Evolutionary conservation across 2,329 filamentous ascomycete genomes (phyloP).

Genomic region (Calonectria pseudoreteaudii): DNA sequence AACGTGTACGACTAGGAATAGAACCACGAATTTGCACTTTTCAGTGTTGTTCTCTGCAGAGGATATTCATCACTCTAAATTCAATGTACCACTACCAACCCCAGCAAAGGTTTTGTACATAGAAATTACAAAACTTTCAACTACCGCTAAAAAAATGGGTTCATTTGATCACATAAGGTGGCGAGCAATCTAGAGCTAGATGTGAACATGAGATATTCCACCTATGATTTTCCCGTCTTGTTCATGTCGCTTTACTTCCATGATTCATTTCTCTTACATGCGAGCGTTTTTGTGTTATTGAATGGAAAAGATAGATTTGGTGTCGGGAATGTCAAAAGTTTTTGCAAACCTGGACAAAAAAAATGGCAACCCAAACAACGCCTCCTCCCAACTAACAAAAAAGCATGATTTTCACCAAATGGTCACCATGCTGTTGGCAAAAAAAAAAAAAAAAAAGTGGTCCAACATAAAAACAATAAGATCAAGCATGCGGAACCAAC

Average conservation of each 20-base stretch:
- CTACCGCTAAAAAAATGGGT: not conserved
- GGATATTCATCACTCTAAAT: not conserved
- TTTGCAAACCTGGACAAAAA: slow-evolving; percentile 1
- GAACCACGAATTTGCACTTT: slow-evolving; percentile 4
- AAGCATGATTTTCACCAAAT: not conserved
- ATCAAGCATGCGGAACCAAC: not conserved
- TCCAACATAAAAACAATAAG: not conserved
- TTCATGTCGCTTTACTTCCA: not conserved
- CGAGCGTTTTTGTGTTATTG: not conserved
- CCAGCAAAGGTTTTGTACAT: not conserved
- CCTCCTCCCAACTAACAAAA: not conserved
- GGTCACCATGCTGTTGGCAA: not conserved
- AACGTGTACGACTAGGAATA: slow-evolving; percentile 18
- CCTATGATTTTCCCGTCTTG: not conserved
- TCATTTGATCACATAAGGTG: not conserved
- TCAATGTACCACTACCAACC: slow-evolving; percentile 1
- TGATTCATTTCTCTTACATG: not conserved
- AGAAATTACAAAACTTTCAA: slow-evolving; percentile 9
- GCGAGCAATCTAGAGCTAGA: slow-evolving; percentile 10
- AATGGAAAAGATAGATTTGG: not conserved
- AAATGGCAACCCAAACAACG: slow-evolving; percentile 1
- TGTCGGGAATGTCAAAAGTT: not conserved
- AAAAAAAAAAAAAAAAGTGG: not conserved
- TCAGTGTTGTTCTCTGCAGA: not conserved
- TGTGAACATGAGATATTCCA: slow-evolving; percentile 2